Evolutionary conservation across 495 filamentous ascomycete genomes (phyloP).

Genomic region (Lasiosphaeria ovina): DNA sequence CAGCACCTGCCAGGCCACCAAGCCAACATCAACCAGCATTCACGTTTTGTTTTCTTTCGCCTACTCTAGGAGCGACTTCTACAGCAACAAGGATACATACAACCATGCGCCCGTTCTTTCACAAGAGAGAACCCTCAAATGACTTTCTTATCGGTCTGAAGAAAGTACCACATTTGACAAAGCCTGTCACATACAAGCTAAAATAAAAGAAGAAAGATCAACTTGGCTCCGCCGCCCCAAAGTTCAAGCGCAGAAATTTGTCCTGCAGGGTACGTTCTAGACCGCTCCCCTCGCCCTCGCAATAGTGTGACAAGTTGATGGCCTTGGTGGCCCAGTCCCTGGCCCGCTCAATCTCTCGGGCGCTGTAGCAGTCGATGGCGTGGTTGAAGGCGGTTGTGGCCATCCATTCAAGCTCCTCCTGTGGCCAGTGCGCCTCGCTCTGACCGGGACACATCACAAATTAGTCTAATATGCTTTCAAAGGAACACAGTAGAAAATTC

Average conservation of each 20-base stretch:
- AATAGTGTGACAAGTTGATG: slow-evolving; percentile 58
- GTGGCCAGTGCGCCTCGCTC: slow-evolving; percentile 56
- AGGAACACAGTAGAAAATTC: not conserved
- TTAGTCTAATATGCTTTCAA: not conserved
- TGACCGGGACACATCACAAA: slow-evolving; percentile 17
- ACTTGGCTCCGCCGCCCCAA: slow-evolving; percentile 27
- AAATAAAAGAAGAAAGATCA: not conserved
- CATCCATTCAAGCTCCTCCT: slow-evolving; percentile 75
- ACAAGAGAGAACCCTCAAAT: no score
- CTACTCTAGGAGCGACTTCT: no score
- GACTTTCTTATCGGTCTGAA: no score
- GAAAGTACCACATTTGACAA: not conserved
- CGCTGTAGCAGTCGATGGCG: slow-evolving; percentile 68
- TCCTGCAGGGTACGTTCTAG: slow-evolving; percentile 54
- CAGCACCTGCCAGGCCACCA: no score
- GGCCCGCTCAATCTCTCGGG: slow-evolving; percentile 53
- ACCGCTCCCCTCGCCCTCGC: slow-evolving; percentile 44
- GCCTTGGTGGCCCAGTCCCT: slow-evolving; percentile 66
- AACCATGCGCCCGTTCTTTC: no score
- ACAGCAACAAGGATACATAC: no score
- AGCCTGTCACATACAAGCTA: not conserved
- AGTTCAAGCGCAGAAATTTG: slow-evolving; percentile 52
- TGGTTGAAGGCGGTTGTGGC: slow-evolving; percentile 72
- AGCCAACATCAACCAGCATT: no score
- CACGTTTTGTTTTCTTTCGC: no score